phyloP scores from a whole-genome alignment of 2,329 filamentous ascomycete species.

The Verticillium nonalfalfae region DNA sequence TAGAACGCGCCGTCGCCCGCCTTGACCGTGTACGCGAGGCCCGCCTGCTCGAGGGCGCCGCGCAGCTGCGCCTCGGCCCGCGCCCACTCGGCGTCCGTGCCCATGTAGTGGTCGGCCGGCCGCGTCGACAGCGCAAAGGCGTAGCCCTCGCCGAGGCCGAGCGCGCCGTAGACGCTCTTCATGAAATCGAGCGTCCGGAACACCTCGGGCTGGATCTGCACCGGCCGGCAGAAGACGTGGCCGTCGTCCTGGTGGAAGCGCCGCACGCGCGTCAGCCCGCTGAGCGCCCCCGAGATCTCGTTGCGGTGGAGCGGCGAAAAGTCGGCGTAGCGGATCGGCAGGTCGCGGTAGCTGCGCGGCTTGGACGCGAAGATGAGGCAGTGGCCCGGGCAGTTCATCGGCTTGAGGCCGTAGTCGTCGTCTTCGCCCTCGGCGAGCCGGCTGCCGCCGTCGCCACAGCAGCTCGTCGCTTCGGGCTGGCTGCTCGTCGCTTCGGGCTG shows the following conservation, averaged over 20 bases:
- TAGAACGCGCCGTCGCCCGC: slow-evolving; percentile 86
- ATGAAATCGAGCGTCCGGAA: slow-evolving; percentile 69
- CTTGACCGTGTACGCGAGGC: slow-evolving; percentile 66
- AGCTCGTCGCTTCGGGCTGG: slow-evolving; percentile 1
- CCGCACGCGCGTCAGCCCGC: slow-evolving; percentile 75
- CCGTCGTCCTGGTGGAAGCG: slow-evolving; percentile 89
- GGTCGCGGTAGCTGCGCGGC: slow-evolving; percentile 68
- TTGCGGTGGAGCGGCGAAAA: slow-evolving; percentile 85
- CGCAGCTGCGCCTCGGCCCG: slow-evolving; percentile 32
- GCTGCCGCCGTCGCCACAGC: neutral
- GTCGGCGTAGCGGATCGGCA: slow-evolving; percentile 80
- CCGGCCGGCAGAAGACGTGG: slow-evolving; percentile 80
- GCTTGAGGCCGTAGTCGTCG: slow-evolving; percentile 77
- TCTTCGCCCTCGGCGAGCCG: slow-evolving; percentile 41
- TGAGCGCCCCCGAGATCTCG: slow-evolving; percentile 75
- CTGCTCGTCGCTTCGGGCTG: slow-evolving; percentile 1
- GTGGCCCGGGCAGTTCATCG: slow-evolving; percentile 91
- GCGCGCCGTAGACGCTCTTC: slow-evolving; percentile 61
- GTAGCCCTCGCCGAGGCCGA: slow-evolving; percentile 54
- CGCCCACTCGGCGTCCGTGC: slow-evolving; percentile 58
- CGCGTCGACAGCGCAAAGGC: slow-evolving; percentile 73
- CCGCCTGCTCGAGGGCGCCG: slow-evolving; percentile 55
- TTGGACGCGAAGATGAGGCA: slow-evolving; percentile 76
- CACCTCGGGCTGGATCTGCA: slow-evolving; percentile 71
- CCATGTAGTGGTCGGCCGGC: slow-evolving; percentile 71